Evolutionary conservation across 1,139 yeast species (phyloP).

Genomic region (Spathaspora jeffriesii): DNA sequence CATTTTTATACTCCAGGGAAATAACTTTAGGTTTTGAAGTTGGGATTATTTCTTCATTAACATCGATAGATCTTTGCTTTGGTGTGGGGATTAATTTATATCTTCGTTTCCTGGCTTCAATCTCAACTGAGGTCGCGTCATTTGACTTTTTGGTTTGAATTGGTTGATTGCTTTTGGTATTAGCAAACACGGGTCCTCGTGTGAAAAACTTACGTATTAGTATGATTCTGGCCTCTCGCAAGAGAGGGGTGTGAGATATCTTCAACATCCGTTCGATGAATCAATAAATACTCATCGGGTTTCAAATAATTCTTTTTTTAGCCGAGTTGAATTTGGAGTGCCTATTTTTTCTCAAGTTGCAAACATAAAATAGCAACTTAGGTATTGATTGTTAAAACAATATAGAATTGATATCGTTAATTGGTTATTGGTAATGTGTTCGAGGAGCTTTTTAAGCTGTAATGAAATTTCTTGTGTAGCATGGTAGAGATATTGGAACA

Average conservation of each 20-base stretch:
- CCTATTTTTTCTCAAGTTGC: not conserved
- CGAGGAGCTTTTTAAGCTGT: too few relatives aligned
- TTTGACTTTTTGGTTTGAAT: not conserved
- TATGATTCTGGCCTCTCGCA: not conserved
- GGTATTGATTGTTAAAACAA: too few relatives aligned
- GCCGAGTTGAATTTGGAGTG: not conserved
- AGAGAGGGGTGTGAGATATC: not conserved
- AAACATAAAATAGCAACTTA: too few relatives aligned
- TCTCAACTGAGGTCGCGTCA: not conserved
- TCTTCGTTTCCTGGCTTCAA: not conserved
- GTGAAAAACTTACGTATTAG: not conserved
- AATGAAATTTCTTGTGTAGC: too few relatives aligned
- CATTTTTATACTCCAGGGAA: not conserved
- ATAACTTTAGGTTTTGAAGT: not conserved
- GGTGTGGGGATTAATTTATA: not conserved
- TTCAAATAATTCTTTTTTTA: not conserved
- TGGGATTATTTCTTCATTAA: constrained; percentile 4
- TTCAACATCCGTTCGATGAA: not conserved
- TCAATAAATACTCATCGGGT: not conserved
- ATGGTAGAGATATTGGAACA: too few relatives aligned
- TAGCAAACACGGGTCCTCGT: not conserved
- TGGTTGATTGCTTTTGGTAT: not conserved
- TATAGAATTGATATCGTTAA: too few relatives aligned
- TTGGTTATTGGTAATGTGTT: too few relatives aligned
- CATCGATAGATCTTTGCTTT: not conserved